Evolutionary conservation across 2,329 filamentous ascomycete genomes (phyloP), one percentile per base, ranked within the genome.

Genomic region (Epichloe uncinata): DNA sequence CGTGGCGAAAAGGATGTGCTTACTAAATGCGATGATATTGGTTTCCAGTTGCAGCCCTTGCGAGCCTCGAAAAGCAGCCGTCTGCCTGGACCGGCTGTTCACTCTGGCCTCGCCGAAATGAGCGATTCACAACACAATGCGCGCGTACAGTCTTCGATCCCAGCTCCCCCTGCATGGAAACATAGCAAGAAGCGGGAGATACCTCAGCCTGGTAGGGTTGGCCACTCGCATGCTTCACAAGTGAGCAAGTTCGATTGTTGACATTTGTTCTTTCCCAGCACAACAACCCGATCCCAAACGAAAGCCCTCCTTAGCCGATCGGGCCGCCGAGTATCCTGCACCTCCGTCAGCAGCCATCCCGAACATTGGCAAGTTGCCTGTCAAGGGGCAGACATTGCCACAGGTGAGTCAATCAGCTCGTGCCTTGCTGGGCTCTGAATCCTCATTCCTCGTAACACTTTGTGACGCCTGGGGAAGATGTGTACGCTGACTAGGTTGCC

Each of bases 91-190:
- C 64, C 63, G 48, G 55, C 58, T 4, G 53, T 57, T 36, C 52
- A 57, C 35, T 52, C 55, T 52, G 57, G 54, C 12, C 69, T 82
- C 15, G 63, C 71, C 9, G 78, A 82, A 58, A 74, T 79, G 55
- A 73, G 69, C 58, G 75, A 81, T 7, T 81, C 79, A n/a, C 77
- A 82, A 58, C 70, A 68, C 64, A 83, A 84, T 60, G 63, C 72
- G 42, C 74, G 78, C 47, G 62, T 66, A 11, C 73, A 73, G 46
- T 62, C 66, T 2, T 61, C 70, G 0, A 68, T 68, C 37, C 67
- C 67, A 48, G 65, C 70, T 35, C 65, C 69, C 61, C 61, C 69
- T n/a, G 50, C 58, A 5, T 48, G 55, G 18, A 69, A 70, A 53
- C 22, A 38, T 13, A 67, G 66, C 12, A 50, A 74, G 53, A 83